Percentiles rank a stretch among this genome's conserved stretches.
Conservation (phyloP, 148 eudicot species). For the Camellia japonica region DNA sequence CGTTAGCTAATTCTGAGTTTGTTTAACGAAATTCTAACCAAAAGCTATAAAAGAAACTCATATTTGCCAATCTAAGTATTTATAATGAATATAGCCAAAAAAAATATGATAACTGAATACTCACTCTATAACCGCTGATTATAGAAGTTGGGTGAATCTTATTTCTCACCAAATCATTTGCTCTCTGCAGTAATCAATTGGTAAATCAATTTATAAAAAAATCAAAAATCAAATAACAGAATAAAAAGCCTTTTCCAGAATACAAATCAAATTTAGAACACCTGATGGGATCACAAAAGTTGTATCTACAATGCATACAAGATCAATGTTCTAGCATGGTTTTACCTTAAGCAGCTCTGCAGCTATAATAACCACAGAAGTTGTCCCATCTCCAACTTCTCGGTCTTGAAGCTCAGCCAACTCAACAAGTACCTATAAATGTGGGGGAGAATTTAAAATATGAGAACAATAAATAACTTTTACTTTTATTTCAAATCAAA, state of each 20-base stretch:
- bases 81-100: background rate
- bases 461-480: background rate
- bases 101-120: constrained; percentile 17
- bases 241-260: background rate
- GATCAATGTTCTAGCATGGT: background rate
- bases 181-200: constrained; percentile 52
- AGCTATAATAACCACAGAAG: constrained; percentile 94
- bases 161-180: constrained; percentile 89
- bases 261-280: background rate
- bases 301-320: constrained; percentile 1
- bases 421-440: constrained; percentile 80
- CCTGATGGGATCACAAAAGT: background rate
- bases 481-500: background rate
- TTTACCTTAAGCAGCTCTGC: constrained; percentile 95
- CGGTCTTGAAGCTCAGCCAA: constrained; percentile 97
- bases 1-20: background rate
- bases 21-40: background rate
- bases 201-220: no score
- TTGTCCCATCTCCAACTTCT: constrained; percentile 99
- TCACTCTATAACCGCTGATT: constrained; percentile 87
- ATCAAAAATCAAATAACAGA: background rate
- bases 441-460: background rate
- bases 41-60: background rate
- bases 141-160: constrained; percentile 95
- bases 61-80: background rate